Base-by-base conservation (phyloP, 768 basidiomycete species). In the Cyclocybe aegerita region DNA sequence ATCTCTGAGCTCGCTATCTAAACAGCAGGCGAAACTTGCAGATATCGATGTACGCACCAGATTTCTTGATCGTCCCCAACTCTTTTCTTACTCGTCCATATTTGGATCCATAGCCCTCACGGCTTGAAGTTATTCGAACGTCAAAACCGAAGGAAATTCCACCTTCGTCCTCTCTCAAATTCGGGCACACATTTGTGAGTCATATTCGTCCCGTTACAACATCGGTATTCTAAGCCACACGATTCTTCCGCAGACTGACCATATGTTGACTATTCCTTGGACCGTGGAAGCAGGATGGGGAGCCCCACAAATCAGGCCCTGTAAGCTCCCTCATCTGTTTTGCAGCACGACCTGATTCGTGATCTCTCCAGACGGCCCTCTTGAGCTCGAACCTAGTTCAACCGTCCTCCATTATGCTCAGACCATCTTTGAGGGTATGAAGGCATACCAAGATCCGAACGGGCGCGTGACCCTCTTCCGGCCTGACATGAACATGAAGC, bases 401-500 rank as follows among this genome's bases (percentile, higher is more conserved):
- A 65, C 90, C 52, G 94, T 94, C 14, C 75, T 98, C 51, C 95
- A 98, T 67, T 98, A 98, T 70, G 93, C 93, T 0, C 92, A 93
- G 59, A 81, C 87, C 40, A 75, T 87, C 40, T 96, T 98, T 63
- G 95, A 98, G 66, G 92, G 95, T 12, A 83, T 97, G 82, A 98
- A 98, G 66, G 95, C 95, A 1, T 98, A 96, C 72, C 77, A 85
- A 42, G 82, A 86, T 56, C 68, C 80, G 34, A 70, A 80, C 42
- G 93, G 87, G 33, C 83, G 79, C 23, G 82, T 94, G 15, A 82
- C 87, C 12, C 70, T 98, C 57, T 98, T 98, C 79, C 77, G 95
- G 39, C 96, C 95, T 2, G 92, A 97, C 70, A 91, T 92, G 90
- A 97, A 98, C 72, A 96, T 98, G 93, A 85, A 85, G 62, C 85